Conservation (phyloP, 2,329 filamentous ascomycete genomes). For the Botryotinia convoluta region DNA sequence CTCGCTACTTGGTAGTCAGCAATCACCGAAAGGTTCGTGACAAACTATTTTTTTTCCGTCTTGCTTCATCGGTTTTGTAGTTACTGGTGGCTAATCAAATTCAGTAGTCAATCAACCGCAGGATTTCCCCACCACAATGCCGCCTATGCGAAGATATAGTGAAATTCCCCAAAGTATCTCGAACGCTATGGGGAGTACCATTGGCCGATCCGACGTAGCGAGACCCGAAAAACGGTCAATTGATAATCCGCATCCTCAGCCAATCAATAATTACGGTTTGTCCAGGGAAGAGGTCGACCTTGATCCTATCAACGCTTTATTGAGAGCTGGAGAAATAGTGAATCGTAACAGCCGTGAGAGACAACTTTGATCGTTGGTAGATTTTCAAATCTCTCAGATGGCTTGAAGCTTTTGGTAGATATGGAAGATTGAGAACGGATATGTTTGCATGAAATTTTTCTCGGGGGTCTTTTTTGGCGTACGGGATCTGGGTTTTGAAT, state of each 20-base stretch:
- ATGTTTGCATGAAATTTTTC: slow-evolving; percentile 8
- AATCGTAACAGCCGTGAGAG: slow-evolving; percentile 41
- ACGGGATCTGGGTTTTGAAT: slow-evolving; percentile 12
- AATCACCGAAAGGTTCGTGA: slow-evolving; percentile 34
- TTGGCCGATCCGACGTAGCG: neutral
- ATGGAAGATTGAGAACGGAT: neutral
- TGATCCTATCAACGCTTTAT: slow-evolving; percentile 58
- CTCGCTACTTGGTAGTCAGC: slow-evolving; percentile 24
- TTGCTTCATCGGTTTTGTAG: neutral
- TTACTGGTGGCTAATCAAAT: slow-evolving; percentile 18
- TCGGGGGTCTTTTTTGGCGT: slow-evolving; percentile 17
- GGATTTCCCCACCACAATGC: slow-evolving; percentile 31
- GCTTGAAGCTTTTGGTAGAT: neutral
- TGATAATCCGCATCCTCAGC: slow-evolving; percentile 25
- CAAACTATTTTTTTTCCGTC: neutral
- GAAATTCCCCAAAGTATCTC: slow-evolving; percentile 15
- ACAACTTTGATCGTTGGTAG: neutral
- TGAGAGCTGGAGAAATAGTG: slow-evolving; percentile 59
- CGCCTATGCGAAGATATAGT: slow-evolving; percentile 31
- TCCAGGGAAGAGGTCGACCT: slow-evolving; percentile 40
- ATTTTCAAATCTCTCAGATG: neutral
- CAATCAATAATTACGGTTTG: slow-evolving; percentile 28
- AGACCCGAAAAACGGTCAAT: neutral
- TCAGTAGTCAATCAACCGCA: slow-evolving; percentile 24
- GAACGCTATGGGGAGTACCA: slow-evolving; percentile 5